These are phyloP conservation scores for Jackrogersella minutella DNA, from an alignment of 495 filamentous ascomycete species.

Conservation along the genomic window DNA sequence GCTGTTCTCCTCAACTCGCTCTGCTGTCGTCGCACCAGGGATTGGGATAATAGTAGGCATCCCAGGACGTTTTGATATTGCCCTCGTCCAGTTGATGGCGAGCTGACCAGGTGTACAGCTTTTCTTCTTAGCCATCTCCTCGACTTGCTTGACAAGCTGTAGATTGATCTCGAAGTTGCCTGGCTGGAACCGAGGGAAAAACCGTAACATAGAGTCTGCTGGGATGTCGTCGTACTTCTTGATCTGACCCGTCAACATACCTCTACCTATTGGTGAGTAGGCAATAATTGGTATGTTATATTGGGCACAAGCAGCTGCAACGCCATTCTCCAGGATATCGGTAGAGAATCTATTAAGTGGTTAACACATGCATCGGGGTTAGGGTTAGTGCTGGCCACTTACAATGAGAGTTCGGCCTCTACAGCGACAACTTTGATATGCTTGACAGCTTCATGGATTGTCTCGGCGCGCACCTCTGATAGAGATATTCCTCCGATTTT, in stretches of 20 bases:
- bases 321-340: constrained; percentile 68
- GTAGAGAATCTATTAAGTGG: constrained; percentile 25
- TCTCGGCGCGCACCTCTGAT: constrained; percentile 74
- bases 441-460: constrained; percentile 75
- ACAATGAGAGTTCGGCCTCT: constrained; percentile 82
- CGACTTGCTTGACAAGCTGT: constrained; percentile 70
- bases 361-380: constrained; percentile 69
- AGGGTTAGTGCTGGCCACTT: constrained; percentile 9
- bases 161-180: constrained; percentile 78
- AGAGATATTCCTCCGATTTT: constrained; percentile 81
- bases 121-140: constrained; percentile 73
- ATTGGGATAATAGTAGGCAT: constrained; percentile 81
- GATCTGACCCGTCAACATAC: constrained; percentile 67
- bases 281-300: constrained; percentile 78
- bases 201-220: constrained; percentile 68
- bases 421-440: constrained; percentile 73
- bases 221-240: constrained; percentile 48
- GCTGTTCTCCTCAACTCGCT: constrained; percentile 60
- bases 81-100: constrained; percentile 74
- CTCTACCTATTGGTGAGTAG: constrained; percentile 41
- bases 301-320: constrained; percentile 74
- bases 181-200: constrained; percentile 71
- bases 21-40: constrained; percentile 70
- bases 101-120: constrained; percentile 77
- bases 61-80: constrained; percentile 58